Base-by-base conservation (phyloP, 2,329 filamentous ascomycete species). In the Fusarium heterosporum region DNA sequence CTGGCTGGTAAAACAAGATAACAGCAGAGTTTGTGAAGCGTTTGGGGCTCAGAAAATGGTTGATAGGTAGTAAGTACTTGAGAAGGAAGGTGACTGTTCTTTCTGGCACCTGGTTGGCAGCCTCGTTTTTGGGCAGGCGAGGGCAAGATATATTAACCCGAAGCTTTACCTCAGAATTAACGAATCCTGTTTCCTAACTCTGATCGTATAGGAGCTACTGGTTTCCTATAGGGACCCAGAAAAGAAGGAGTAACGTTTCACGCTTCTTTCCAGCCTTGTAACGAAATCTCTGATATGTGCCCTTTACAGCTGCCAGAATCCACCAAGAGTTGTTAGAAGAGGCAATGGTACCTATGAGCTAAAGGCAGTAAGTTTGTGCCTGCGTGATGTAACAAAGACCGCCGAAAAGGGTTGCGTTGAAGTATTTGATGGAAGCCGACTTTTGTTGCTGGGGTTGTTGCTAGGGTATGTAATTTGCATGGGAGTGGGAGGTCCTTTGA, bases 381-480 rank as follows among this genome's bases (percentile, higher is more conserved):
- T 36, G 10, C 10, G n/a, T 25, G 26, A 19, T 26, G 17, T 26
- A 45, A 10, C 25, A 42, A 26, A n/a, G 12, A 28, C 42, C 39
- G 9, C 38, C 28, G 8, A 22, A 36, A 48, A 48, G 12, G 28
- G 26, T 29, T 40, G 25, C 25, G 38, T 57, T 19, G n/a, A n/a
- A 40, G 34, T 61, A 38, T 62, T 64, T 48, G 51, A 46, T 36
- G 32, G 11, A 13, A 47, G 43, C 17, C 45, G 22, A 26, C 19
- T 25, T 34, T 39, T 49, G 43, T 41, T 55, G 54, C 54, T 36
- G 16, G 54, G 61, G 48, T 63, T 57, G 52, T 48, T 57, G 45
- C 59, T 58, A 32, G 57, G 57, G 46, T 62, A 10, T 41, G 16
- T 36, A 36, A 30, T 56, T 26, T 62, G 60, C 40, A 62, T 38